Percentiles rank a stretch among this genome's conserved stretches.
phyloP scores from a whole-genome alignment of 495 filamentous ascomycete species.

The Clohesyomyces aquaticus region DNA sequence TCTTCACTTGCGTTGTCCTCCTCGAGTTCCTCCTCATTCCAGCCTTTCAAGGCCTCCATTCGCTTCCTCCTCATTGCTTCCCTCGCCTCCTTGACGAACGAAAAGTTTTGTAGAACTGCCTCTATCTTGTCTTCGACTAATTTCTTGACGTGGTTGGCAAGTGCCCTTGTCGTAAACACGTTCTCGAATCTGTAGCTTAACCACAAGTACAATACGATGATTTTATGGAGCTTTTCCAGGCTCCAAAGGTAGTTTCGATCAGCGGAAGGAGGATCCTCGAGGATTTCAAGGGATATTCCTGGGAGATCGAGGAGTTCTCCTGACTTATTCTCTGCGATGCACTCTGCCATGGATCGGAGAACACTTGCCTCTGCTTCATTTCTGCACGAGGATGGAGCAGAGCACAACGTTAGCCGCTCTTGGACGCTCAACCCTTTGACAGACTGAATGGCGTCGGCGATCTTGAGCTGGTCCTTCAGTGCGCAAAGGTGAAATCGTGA shows the following conservation, averaged over 20 bases:
- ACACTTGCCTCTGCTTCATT: conserved; percentile 49
- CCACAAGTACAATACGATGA: conserved; percentile 86
- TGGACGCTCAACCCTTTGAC: conserved; percentile 64
- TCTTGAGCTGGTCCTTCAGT: conserved; percentile 58
- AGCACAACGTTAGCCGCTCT: conserved; percentile 77
- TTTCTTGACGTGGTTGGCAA: conserved; percentile 79
- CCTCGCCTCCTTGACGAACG: conserved; percentile 3
- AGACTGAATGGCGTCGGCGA: conserved; percentile 71
- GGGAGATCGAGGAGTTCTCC: conserved; percentile 66
- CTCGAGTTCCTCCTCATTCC: conserved; percentile 6
- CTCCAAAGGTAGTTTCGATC: conserved; percentile 59
- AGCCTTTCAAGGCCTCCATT: background rate
- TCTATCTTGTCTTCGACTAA: conserved; percentile 81
- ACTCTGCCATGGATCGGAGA: conserved; percentile 63
- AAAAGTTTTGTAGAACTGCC: conserved; percentile 58
- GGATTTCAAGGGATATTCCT: conserved; percentile 50
- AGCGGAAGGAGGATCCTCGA: conserved; percentile 44
- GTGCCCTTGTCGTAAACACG: conserved; percentile 74
- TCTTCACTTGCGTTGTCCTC: no score
- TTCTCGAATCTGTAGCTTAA: conserved; percentile 72
- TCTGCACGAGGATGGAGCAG: conserved; percentile 60
- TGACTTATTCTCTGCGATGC: conserved; percentile 65
- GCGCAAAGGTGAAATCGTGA: conserved; percentile 74
- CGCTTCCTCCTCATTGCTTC: conserved; percentile 5
- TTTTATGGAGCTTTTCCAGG: conserved; percentile 79